These are phyloP conservation scores for Fusarium transvaalense DNA, from an alignment of 2,329 filamentous ascomycete genomes.

Conservation along the genomic window DNA sequence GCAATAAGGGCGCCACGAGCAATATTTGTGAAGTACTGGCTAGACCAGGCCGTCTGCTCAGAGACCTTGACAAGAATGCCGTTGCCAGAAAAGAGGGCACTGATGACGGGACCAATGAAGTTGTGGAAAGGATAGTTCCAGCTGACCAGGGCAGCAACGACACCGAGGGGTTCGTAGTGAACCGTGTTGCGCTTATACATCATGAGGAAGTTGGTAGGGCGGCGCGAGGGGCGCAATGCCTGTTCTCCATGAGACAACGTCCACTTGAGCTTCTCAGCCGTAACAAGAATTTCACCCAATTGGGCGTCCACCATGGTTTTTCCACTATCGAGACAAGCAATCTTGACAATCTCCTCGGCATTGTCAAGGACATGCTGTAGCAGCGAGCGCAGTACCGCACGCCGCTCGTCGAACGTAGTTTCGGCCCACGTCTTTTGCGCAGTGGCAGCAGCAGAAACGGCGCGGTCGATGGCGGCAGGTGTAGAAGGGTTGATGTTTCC, in stretches of 20 bases:
- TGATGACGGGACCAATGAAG: constrained; percentile 89
- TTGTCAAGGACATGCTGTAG: constrained; percentile 88
- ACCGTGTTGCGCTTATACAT: constrained; percentile 94
- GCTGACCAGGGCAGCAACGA: constrained; percentile 91
- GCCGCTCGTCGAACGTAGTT: constrained; percentile 82
- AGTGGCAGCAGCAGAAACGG: constrained; percentile 76
- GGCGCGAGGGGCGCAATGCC: constrained; percentile 76
- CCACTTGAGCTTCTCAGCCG: constrained; percentile 94
- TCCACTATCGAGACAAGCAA: constrained; percentile 91
- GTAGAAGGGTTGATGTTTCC: constrained; percentile 83
- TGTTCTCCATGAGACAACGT: constrained; percentile 90
- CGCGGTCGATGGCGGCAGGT: constrained; percentile 80
- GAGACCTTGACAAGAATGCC: constrained; percentile 93
- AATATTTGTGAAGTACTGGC: constrained; percentile 83
- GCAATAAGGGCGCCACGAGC: constrained; percentile 82
- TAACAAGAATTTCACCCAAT: constrained; percentile 94
- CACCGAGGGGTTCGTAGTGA: constrained; percentile 89
- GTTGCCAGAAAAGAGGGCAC: constrained; percentile 90
- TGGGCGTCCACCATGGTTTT: constrained; percentile 97
- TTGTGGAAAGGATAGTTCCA: constrained; percentile 99
- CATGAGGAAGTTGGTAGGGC: constrained; percentile 94
- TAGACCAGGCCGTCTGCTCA: constrained; percentile 95
- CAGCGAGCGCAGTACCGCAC: constrained; percentile 83
- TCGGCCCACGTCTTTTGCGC: constrained; percentile 83
- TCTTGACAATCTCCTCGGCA: constrained; percentile 85